Conservation (phyloP, 371 early-diverging fungal species). For the Chytridium lagenaria region DNA sequence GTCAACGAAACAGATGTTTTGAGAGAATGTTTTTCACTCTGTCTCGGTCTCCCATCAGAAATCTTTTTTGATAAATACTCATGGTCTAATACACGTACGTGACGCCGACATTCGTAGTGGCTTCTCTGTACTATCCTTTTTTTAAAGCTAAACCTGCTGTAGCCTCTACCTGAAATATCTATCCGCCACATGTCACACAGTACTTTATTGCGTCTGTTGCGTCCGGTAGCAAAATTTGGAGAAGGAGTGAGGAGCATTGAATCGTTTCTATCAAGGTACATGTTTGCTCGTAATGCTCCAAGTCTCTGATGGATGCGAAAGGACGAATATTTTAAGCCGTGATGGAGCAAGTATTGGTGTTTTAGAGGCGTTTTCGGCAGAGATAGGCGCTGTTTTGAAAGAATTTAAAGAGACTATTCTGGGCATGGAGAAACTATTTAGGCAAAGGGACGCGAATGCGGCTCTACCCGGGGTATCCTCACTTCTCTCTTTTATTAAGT, state of each 20-base stretch:
- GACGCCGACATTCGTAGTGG: neutral
- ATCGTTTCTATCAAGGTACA: neutral
- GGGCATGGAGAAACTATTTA: too few species aligned
- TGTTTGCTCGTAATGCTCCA: too few species aligned
- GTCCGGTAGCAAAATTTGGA: neutral
- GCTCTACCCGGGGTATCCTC: too few species aligned
- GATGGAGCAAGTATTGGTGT: too few species aligned
- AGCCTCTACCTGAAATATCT: neutral
- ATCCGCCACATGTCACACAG: neutral
- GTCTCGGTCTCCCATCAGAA: constrained; percentile 3
- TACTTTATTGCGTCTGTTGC: neutral
- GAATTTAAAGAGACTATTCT: too few species aligned
- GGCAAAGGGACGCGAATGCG: too few species aligned
- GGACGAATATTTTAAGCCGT: too few species aligned
- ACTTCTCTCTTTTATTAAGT: too few species aligned
- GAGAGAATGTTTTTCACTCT: neutral
- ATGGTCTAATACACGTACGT: too few species aligned
- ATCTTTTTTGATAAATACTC: neutral
- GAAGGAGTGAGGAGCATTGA: neutral
- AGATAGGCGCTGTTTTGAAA: too few species aligned
- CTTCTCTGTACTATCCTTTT: neutral
- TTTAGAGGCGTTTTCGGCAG: too few species aligned
- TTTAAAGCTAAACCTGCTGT: neutral
- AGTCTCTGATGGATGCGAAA: too few species aligned
- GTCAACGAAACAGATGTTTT: neutral